These are phyloP conservation scores for Aegilops sharonensis DNA, from an alignment of 176 grass and related monocot genomes.

Conservation along the genomic window DNA sequence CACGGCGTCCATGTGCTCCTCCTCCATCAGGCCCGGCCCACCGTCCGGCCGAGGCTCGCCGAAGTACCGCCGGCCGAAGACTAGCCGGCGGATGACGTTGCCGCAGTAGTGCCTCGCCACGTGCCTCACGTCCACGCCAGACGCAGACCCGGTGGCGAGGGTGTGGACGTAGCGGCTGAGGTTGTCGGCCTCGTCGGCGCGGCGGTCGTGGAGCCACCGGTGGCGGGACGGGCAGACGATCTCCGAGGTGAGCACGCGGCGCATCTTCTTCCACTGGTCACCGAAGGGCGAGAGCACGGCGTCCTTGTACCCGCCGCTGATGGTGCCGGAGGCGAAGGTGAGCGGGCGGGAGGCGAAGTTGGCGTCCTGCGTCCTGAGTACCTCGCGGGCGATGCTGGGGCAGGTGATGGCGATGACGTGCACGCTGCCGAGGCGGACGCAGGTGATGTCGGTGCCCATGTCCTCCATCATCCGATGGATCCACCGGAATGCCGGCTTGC, in stretches of 20 bases:
- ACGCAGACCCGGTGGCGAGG: not conserved
- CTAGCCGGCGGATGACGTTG: not conserved
- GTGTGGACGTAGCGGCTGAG: slow-evolving; percentile 14
- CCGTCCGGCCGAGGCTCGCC: slow-evolving; percentile 4
- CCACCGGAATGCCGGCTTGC: slow-evolving; percentile 44
- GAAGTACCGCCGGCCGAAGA: slow-evolving; percentile 44
- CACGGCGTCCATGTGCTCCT: slow-evolving; percentile 38
- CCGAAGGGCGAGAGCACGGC: slow-evolving; percentile 27
- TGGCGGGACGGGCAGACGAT: slow-evolving; percentile 14
- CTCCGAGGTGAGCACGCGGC: slow-evolving; percentile 34
- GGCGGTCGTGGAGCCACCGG: not conserved
- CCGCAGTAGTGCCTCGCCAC: slow-evolving; percentile 34
- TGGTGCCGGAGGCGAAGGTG: slow-evolving; percentile 21
- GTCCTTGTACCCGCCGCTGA: slow-evolving; percentile 17
- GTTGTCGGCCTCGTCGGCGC: slow-evolving; percentile 44
- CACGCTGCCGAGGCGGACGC: slow-evolving; percentile 34
- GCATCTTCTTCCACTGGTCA: slow-evolving; percentile 58
- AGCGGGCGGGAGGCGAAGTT: slow-evolving; percentile 38
- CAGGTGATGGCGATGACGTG: slow-evolving; percentile 41
- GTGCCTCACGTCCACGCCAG: slow-evolving; percentile 14
- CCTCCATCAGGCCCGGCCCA: slow-evolving; percentile 24
- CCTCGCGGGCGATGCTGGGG: slow-evolving; percentile 21
- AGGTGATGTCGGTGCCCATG: slow-evolving; percentile 41
- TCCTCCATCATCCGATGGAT: slow-evolving; percentile 29
- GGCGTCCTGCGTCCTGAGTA: slow-evolving; percentile 25